A percentile compares a stretch with the other conserved stretches of the same genome.
phyloP scores from a whole-genome alignment of 768 basidiomycete species.

The Cystofilobasidium bisporidii region DNA sequence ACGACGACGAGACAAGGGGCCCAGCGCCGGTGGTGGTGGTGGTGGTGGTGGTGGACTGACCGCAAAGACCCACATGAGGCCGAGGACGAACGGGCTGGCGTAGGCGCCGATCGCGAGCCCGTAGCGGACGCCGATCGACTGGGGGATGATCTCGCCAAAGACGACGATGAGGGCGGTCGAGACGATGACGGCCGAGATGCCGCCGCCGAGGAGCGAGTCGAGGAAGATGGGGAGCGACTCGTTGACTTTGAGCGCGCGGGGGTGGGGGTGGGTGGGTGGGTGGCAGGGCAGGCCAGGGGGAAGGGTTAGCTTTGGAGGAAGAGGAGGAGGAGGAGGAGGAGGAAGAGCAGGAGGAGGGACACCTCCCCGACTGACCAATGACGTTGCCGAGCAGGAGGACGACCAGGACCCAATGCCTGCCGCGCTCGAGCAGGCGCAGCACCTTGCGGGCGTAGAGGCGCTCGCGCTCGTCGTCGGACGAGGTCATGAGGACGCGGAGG shows the following conservation, averaged over 20 bases:
- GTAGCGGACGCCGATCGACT: conserved; percentile 57
- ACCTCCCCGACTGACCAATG: too few species aligned
- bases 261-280: too few species aligned
- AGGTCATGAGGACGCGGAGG: conserved; percentile 69
- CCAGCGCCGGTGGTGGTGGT: too few species aligned
- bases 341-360: background rate
- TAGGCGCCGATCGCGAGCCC: conserved; percentile 70
- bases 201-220: conserved; percentile 44
- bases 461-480: conserved; percentile 57
- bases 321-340: background rate
- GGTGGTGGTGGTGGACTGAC: background rate
- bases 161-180: conserved; percentile 34
- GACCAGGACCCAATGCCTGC: conserved; percentile 89
- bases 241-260: conserved; percentile 33
- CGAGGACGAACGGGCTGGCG: conserved; percentile 64
- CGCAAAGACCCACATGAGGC: conserved; percentile 26
- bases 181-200: conserved; percentile 43
- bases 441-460: conserved; percentile 43
- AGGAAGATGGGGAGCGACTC: conserved; percentile 45
- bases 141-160: conserved; percentile 32
- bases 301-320: too few species aligned
- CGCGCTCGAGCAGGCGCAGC: conserved; percentile 49
- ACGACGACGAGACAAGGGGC: too few species aligned
- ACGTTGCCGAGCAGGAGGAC: conserved; percentile 84
- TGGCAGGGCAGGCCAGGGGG: background rate